Evolutionary conservation across 176 grass and related monocot genomes (phyloP).

Genomic region (Metroxylon sagu): DNA sequence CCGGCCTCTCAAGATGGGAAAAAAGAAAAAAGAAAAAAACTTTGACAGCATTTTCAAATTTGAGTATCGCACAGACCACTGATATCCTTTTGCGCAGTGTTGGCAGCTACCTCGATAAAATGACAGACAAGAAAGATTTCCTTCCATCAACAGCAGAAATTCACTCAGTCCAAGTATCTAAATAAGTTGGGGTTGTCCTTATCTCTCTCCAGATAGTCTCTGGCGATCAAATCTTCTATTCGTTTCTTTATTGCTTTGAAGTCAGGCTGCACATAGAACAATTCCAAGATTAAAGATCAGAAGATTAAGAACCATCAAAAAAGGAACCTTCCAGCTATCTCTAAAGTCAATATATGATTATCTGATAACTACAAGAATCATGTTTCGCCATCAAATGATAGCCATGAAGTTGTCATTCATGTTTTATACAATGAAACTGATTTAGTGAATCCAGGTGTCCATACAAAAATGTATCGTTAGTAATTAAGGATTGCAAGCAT

Average conservation of each 20-base stretch:
- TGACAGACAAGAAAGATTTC: background rate
- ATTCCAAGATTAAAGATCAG: background rate
- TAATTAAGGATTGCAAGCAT: too few species aligned
- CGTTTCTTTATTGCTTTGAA: slow-evolving; percentile 90
- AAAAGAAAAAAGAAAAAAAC: background rate
- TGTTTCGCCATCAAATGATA: too few species aligned
- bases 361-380: too few species aligned
- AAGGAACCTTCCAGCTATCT: background rate
- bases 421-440: too few species aligned
- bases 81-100: background rate
- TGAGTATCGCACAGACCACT: background rate
- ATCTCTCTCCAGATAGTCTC: slow-evolving; percentile 82
- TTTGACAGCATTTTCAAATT: background rate
- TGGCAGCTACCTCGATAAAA: background rate
- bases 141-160: background rate
- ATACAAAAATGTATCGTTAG: too few species aligned
- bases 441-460: too few species aligned
- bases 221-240: slow-evolving; percentile 71
- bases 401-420: too few species aligned
- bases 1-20: background rate
- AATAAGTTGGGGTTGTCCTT: slow-evolving; percentile 61
- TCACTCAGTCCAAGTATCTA: slow-evolving; percentile 58
- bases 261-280: slow-evolving; percentile 46
- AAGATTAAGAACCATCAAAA: background rate
- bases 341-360: too few species aligned